phyloP scores from a whole-genome alignment of 2,329 filamentous ascomycete species.

The Scytalidium lignicola region DNA sequence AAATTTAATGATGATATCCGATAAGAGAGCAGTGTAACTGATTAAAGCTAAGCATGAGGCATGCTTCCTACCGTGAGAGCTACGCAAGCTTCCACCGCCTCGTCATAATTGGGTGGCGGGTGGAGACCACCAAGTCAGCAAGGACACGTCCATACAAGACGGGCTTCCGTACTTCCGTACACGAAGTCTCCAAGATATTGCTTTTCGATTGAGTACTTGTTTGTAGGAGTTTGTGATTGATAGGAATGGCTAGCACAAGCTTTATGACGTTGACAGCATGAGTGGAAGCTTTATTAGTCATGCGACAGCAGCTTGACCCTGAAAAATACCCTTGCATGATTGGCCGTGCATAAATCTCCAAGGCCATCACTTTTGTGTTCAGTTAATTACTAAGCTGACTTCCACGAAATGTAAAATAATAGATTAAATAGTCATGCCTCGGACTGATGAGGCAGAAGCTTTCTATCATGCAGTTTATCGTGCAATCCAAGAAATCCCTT shows the following conservation, averaged over 20 bases:
- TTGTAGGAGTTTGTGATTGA: too few species aligned
- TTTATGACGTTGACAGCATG: too few species aligned
- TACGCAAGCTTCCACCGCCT: background rate
- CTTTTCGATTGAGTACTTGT: too few species aligned
- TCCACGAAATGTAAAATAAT: background rate
- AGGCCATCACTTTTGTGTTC: too few species aligned
- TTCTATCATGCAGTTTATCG: conserved; percentile 76
- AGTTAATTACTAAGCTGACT: background rate
- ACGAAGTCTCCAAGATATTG: too few species aligned
- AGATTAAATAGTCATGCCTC: conserved; percentile 47
- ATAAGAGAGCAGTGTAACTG: background rate
- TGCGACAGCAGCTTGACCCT: too few species aligned
- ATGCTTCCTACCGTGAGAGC: background rate
- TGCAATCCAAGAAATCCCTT: conserved; percentile 80
- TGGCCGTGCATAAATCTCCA: too few species aligned
- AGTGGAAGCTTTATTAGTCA: too few species aligned
- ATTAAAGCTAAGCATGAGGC: background rate
- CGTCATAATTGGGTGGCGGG: background rate
- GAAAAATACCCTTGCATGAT: too few species aligned
- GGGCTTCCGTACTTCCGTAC: background rate
- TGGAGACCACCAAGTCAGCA: background rate
- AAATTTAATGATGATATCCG: background rate
- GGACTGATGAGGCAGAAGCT: conserved; percentile 67
- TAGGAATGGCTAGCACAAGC: too few species aligned
- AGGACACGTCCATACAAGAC: background rate